These are phyloP conservation scores for Mortierella claussenii DNA, from an alignment of 192 early-diverging fungal species.

Conservation along the genomic window DNA sequence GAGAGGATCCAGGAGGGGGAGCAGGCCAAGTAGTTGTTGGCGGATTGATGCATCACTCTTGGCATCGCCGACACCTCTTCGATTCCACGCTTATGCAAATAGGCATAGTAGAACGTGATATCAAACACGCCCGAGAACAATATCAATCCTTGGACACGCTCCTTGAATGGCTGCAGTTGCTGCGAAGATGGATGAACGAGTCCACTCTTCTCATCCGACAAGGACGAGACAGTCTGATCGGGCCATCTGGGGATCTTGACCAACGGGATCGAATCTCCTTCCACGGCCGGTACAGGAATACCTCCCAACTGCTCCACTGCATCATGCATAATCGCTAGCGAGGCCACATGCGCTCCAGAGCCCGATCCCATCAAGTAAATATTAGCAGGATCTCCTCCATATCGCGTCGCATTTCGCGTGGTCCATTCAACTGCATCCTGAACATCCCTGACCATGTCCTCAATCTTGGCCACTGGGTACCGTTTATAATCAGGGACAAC, in stretches of 20 bases:
- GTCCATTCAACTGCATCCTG: slow-evolving; percentile 55
- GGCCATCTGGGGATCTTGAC: slow-evolving; percentile 33
- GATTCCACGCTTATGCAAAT: slow-evolving; percentile 55
- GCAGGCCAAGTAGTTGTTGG: slow-evolving; percentile 50
- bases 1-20: slow-evolving; percentile 48
- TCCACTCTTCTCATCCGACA: slow-evolving; percentile 54
- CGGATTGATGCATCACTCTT: slow-evolving; percentile 46
- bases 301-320: slow-evolving; percentile 39
- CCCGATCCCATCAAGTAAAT: slow-evolving; percentile 57
- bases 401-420: slow-evolving; percentile 39
- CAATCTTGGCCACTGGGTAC: slow-evolving; percentile 56
- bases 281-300: slow-evolving; percentile 18
- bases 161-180: slow-evolving; percentile 13
- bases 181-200: too few relatives aligned
- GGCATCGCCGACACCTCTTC: slow-evolving; percentile 55
- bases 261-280: slow-evolving; percentile 28
- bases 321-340: slow-evolving; percentile 56
- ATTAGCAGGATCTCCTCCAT: slow-evolving; percentile 51
- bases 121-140: slow-evolving; percentile 58
- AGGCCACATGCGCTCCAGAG: slow-evolving; percentile 51
- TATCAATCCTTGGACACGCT: slow-evolving; percentile 43
- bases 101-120: slow-evolving; percentile 57
- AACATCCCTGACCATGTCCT: slow-evolving; percentile 56
- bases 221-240: slow-evolving; percentile 49
- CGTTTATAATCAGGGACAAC: slow-evolving; percentile 57